Evolutionary conservation across 1,284 basidiomycete species (phyloP).

Genomic region (Paramarasmius palmivorus): DNA sequence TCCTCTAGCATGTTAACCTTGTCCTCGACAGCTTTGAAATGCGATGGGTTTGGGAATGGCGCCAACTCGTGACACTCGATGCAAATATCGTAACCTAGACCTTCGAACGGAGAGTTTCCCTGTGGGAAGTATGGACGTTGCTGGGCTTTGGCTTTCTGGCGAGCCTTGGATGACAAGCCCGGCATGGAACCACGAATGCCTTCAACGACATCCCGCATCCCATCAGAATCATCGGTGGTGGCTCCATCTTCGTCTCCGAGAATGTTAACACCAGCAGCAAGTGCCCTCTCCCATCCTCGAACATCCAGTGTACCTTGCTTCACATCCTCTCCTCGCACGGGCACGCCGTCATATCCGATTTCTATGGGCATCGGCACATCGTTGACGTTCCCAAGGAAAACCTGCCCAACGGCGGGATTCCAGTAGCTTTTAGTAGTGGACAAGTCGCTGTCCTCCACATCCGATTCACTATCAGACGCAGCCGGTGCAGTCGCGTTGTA

Average conservation of each 20-base stretch:
- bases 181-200: constrained; percentile 36
- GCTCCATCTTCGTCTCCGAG: too few relatives aligned
- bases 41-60: constrained; percentile 60
- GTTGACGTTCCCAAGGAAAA: constrained; percentile 76
- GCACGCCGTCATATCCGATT: neutral
- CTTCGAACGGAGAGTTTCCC: constrained; percentile 60
- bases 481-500: neutral
- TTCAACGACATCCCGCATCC: too few relatives aligned
- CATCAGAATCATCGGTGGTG: too few relatives aligned
- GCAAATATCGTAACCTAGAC: constrained; percentile 77
- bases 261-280: too few relatives aligned
- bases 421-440: constrained; percentile 42
- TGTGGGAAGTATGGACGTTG: constrained; percentile 40
- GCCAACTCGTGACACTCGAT: constrained; percentile 84
- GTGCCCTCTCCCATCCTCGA: neutral
- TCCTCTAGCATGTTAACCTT: constrained; percentile 64
- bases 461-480: constrained; percentile 3
- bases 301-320: neutral
- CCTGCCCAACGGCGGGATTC: constrained; percentile 58
- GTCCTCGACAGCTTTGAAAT: constrained; percentile 71
- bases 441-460: constrained; percentile 20
- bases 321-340: neutral
- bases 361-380: constrained; percentile 63
- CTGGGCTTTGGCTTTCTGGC: too few relatives aligned
- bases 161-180: too few relatives aligned